A percentile compares a stretch with the other conserved stretches of the same genome.
Conservation (phyloP, 352 stramenopile species). For the Phytophthora uliginosa region DNA sequence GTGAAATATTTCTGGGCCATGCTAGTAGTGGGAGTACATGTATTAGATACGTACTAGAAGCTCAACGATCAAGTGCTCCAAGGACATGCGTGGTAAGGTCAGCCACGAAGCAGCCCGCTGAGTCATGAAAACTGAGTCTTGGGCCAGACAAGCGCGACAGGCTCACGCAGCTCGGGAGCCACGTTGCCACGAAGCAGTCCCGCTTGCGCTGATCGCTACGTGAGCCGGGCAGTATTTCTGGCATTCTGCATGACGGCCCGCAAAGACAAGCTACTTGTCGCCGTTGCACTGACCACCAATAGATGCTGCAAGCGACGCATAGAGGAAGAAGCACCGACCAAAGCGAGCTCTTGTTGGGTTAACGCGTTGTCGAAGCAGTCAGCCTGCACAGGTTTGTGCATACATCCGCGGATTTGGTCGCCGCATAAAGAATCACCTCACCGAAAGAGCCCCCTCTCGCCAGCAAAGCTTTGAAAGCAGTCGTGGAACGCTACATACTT, state of each 20-base stretch:
- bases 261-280: not conserved
- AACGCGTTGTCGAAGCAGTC: not conserved
- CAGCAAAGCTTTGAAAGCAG: no score
- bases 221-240: not conserved
- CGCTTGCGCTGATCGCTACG: not conserved
- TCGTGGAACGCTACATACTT: no score
- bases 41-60: not conserved
- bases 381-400: not conserved
- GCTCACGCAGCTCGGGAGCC: not conserved
- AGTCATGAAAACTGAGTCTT: constrained; percentile 4
- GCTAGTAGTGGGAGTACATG: no score
- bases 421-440: no score
- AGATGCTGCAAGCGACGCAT: not conserved
- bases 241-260: not conserved
- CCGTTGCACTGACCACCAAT: not conserved
- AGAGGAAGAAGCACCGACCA: not conserved
- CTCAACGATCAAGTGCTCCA: not conserved
- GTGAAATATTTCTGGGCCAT: no score
- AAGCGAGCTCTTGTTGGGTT: not conserved
- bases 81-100: not conserved
- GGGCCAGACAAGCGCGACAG: not conserved
- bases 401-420: not conserved
- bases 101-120: no score
- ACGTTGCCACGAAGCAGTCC: not conserved
- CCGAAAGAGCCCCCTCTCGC: no score